These are phyloP conservation scores for Stylosanthes scabra DNA, from an alignment of 331 rosid species.

Conservation along the genomic window DNA sequence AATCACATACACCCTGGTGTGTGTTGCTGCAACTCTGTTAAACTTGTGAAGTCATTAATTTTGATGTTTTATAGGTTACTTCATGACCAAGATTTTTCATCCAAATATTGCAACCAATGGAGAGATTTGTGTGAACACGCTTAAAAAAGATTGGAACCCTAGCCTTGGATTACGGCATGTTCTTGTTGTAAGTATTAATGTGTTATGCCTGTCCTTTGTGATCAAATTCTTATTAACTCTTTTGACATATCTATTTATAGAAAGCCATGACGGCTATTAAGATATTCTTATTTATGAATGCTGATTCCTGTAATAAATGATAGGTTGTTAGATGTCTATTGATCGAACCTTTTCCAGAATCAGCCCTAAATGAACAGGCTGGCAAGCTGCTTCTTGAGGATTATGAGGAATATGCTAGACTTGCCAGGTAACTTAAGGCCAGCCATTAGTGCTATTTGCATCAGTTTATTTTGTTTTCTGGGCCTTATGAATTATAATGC, in stretches of 20 bases:
- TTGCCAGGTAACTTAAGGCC: conserved; percentile 76
- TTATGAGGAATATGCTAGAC: conserved; percentile 98
- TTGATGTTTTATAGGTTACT: conserved; percentile 67
- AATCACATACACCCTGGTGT: neutral
- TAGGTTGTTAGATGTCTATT: conserved; percentile 98
- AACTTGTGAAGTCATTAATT: conserved; percentile 27
- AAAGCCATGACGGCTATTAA: neutral
- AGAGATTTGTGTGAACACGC: conserved; percentile 97
- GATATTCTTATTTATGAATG: conserved; percentile 13
- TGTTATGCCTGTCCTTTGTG: conserved; percentile 3
- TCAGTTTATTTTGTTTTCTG: conserved; percentile 14
- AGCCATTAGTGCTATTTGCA: conserved; percentile 23
- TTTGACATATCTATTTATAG: neutral
- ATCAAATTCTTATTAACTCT: neutral
- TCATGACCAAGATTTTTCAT: conserved; percentile 92
- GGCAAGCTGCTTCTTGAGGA: conserved; percentile 92
- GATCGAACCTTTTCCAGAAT: conserved; percentile 98
- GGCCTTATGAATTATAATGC: neutral
- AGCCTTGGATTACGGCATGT: conserved; percentile 93
- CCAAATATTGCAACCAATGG: conserved; percentile 91
- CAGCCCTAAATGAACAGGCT: conserved; percentile 97
- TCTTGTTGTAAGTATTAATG: conserved; percentile 75
- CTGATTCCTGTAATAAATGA: conserved; percentile 22
- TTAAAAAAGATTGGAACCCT: conserved; percentile 98
- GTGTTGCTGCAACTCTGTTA: neutral